phyloP scores from a whole-genome alignment of 2,329 filamentous ascomycete genomes.

The Penicillium decumbens region DNA sequence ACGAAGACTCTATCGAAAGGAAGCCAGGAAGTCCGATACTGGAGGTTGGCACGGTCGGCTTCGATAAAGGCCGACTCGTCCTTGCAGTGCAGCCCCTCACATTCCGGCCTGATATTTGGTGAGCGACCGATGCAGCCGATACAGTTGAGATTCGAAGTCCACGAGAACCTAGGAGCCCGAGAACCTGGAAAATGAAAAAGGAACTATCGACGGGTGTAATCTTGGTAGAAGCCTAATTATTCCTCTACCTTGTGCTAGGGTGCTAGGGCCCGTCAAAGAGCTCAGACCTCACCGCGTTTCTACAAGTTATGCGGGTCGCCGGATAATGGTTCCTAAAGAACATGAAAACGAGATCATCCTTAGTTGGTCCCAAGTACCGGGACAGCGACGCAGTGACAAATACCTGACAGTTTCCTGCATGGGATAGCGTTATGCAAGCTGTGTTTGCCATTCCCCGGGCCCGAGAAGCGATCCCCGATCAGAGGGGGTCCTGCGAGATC shows the following conservation, averaged over 20 bases:
- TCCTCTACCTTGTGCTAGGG: background rate
- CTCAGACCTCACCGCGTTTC: background rate
- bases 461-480: background rate
- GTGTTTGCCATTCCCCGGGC: conserved; percentile 9
- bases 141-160: conserved; percentile 7
- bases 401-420: conserved; percentile 21
- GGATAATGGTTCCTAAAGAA: conserved; percentile 3
- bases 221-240: background rate
- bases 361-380: conserved; percentile 11
- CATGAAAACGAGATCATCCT: background rate
- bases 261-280: background rate
- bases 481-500: conserved; percentile 13
- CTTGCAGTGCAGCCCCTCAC: conserved; percentile 8
- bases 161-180: background rate
- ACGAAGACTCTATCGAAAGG: background rate
- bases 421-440: conserved; percentile 3
- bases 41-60: conserved; percentile 6
- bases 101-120: conserved; percentile 10
- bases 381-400: conserved; percentile 18
- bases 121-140: background rate
- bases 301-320: background rate
- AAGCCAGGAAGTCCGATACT: conserved; percentile 7
- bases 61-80: conserved; percentile 11
- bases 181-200: conserved; percentile 1
- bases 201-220: background rate